These are phyloP conservation scores for Lachancea nothofagi DNA, from an alignment of 805 yeast genomes.

Conservation along the genomic window DNA sequence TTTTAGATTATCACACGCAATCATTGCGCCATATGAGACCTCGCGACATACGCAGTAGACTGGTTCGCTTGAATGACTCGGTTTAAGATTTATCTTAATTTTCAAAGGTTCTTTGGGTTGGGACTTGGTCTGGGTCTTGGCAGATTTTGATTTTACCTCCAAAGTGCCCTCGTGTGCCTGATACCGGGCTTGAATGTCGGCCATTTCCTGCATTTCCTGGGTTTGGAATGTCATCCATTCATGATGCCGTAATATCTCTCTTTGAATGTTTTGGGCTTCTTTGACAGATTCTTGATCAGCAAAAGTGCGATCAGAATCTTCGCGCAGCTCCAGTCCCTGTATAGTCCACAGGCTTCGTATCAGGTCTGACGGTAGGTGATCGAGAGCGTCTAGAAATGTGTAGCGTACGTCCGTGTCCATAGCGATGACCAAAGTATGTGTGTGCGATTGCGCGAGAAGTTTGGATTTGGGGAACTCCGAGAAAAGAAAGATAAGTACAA, in stretches of 20 bases:
- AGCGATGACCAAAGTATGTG: too few relatives aligned
- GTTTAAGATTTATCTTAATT: not conserved
- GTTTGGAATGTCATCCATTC: conserved; percentile 15
- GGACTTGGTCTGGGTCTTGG: not conserved
- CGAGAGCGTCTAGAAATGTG: conserved; percentile 35
- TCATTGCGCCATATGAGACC: conserved; percentile 66
- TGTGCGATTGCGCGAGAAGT: too few relatives aligned
- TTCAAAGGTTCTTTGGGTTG: conserved; percentile 9
- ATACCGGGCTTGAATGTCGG: conserved; percentile 11
- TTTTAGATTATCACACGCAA: conserved; percentile 78
- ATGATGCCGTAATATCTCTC: conserved; percentile 24
- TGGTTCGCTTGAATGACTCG: conserved; percentile 10
- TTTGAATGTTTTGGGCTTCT: conserved; percentile 27
- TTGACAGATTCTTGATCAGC: conserved; percentile 26
- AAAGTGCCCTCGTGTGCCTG: conserved; percentile 4
- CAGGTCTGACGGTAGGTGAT: conserved; percentile 41
- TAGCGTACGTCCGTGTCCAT: conserved; percentile 34
- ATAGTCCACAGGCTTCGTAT: conserved; percentile 39
- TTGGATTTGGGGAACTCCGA: too few relatives aligned
- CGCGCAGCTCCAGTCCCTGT: conserved; percentile 32
- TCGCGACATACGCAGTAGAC: conserved; percentile 45
- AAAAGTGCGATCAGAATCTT: conserved; percentile 17
- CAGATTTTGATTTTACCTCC: conserved; percentile 1
- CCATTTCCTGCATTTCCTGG: conserved; percentile 17
- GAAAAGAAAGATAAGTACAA: too few relatives aligned